Conservation (phyloP, 2,329 filamentous ascomycete species). For the Ophiostoma novo-ulmi region DNA sequence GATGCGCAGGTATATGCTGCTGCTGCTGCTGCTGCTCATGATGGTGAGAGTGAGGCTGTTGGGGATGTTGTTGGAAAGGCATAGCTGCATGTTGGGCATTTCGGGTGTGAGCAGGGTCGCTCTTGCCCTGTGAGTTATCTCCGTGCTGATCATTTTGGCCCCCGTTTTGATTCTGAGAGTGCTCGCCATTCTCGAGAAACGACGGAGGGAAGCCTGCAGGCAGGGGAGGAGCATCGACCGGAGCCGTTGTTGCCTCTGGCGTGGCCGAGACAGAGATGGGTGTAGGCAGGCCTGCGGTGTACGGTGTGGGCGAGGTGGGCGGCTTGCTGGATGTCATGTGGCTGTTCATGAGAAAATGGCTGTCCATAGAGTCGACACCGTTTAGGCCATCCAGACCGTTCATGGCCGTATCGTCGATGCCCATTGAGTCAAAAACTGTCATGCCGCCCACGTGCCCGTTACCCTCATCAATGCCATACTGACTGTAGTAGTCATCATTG, state of each 20-base stretch:
- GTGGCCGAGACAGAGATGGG: background rate
- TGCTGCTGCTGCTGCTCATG: background rate
- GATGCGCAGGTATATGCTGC: background rate
- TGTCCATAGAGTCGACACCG: background rate
- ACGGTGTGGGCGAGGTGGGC: background rate
- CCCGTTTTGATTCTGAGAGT: background rate
- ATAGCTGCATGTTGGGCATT: background rate
- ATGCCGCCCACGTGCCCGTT: background rate
- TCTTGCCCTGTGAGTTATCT: background rate
- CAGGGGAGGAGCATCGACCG: background rate
- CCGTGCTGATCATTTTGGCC: background rate
- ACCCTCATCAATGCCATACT: conserved; percentile 8
- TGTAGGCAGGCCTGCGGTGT: background rate
- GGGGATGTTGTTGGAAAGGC: conserved; percentile 13
- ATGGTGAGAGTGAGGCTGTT: conserved; percentile 1
- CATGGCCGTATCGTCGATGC: background rate
- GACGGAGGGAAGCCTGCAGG: background rate
- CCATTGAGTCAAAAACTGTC: conserved; percentile 8
- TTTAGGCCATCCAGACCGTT: background rate
- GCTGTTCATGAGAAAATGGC: conserved; percentile 1
- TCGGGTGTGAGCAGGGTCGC: background rate
- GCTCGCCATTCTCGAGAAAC: background rate
- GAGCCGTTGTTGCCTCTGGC: background rate
- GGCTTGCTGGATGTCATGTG: background rate
- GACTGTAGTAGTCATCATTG: conserved; percentile 3